Base-by-base conservation (phyloP, 2,329 filamentous ascomycete species). In the Penicillium sp. region DNA sequence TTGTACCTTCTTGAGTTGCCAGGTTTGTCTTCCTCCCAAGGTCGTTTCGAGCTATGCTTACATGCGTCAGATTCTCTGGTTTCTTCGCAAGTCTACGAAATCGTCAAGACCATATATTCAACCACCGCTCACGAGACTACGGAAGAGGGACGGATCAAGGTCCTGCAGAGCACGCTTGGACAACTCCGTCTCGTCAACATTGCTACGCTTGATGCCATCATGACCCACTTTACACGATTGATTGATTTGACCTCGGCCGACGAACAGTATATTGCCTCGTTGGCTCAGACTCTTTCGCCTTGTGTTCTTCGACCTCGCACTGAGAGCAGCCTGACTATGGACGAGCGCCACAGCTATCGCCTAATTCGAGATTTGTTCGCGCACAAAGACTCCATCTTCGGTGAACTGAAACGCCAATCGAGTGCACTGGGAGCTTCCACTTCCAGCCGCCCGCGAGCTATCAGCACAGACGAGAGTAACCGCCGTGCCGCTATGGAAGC, bases 1-100 rank as follows among this genome's bases (percentile, higher is more conserved):
- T 80, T 99, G 50, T 99, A 99, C 69, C 84, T 99, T 39, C 83
- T 96, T 59, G 94, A 99, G 76, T 82, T 99, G 52, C 94, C 94
- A 66, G 89, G 90, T 95, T 80, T 67, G 87, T 75, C 18, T n/a
- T 16, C 26, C 41, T 10, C 56, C 56, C 74, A 58, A 39, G 12
- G 13, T 47, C 21, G 16, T 42, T 18, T 16, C 10, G 39, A 33
- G 6, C 13, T 46, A 60, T 45, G 57, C 47, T 61, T 41, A 56
- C 26, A 16, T 6, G 13, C n/a, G 16, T 4, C 61, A 94, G 94
- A 99, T 74, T 97, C 94, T n/a, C 82, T 99, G 57, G 93, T 99
- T 56, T 97, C 94, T 51, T 95, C 91, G 38, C 93, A 97, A 70
- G 91, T 99, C 53, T 99, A 99, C 72, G 95, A 99, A 76, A 97